These are phyloP conservation scores for Apiotrichum veenhuisii DNA, from an alignment of 1,284 basidiomycete genomes.

Conservation along the genomic window DNA sequence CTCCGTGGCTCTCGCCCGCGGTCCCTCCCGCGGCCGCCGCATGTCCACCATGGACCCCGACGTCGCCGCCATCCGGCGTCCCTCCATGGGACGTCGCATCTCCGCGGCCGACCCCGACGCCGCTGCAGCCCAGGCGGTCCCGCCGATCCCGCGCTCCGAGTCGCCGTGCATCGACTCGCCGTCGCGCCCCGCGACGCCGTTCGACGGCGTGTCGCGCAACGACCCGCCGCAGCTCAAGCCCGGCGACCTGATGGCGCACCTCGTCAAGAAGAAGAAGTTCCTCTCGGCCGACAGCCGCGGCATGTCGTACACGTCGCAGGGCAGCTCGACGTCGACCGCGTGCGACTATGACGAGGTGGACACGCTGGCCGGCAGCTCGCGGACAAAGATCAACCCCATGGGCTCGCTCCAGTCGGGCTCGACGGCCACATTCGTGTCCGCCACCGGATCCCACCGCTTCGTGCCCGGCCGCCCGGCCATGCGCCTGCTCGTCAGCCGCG, in stretches of 20 bases:
- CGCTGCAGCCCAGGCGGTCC: no score
- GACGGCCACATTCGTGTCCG: neutral
- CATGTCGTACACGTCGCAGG: neutral
- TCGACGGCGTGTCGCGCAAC: neutral
- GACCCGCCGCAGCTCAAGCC: neutral
- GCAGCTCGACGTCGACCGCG: neutral
- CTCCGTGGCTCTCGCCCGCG: no score
- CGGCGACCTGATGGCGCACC: slow-evolving; percentile 1
- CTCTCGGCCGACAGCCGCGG: neutral
- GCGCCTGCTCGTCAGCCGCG: slow-evolving; percentile 12
- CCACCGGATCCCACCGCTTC: neutral
- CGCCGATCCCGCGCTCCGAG: no score
- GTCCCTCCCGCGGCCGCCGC: no score
- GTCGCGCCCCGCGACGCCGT: neutral
- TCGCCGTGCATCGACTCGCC: no score
- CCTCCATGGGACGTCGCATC: no score
- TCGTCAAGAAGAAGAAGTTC: slow-evolving; percentile 4
- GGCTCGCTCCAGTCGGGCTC: neutral
- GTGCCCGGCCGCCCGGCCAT: slow-evolving; percentile 24
- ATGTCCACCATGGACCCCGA: no score
- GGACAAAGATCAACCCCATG: neutral
- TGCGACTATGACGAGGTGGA: slow-evolving; percentile 1
- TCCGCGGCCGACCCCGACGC: no score
- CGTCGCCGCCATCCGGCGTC: no score
- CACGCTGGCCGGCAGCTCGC: neutral